Base-by-base conservation (phyloP, 2,329 filamentous ascomycete genomes). In the Onygenales sp. region DNA sequence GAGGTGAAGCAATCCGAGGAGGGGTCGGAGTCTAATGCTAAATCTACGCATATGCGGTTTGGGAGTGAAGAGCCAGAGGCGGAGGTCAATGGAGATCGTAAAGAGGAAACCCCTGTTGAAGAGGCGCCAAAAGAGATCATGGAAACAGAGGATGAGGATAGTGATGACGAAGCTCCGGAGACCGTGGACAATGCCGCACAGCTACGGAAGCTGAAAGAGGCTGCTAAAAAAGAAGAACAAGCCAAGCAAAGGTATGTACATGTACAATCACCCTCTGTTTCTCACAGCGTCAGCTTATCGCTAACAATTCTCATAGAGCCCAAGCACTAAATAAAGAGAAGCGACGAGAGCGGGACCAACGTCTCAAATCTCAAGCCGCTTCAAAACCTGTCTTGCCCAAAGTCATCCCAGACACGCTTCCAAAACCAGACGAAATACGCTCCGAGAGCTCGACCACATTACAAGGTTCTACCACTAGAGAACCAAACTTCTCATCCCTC, bases 161-260 rank as follows among this genome's bases (percentile, higher is more conserved):
- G 68, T 49, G 68, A 70, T 45, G 70, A 73, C 52, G 67, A 68
- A n/a, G 70, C 70, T n/a, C 70, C 70, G 8, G 70, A 73, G 56
- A 61, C 66, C 10, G 61, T 73, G 40, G 65, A 71, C 43, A 73
- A 73, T 56, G 68, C 70, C 40, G 63, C 65, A 2, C 66, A 72
- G 53, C 52, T 71, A 32, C 57, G 64, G 40, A 66, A 66, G 53
- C 61, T 72, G n/a, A 71, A 65, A 56, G 62, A 63, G 21, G 62
- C 67, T 42, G 66, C 69, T n/a, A 67, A 68, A 57, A 71, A 67
- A 55, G 64, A 65, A 60, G 67, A 70, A 53, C 59, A 63, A 52
- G 59, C 63, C 10, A 67, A 62, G 53, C 67, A 70, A 64, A 62
- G 62, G 70, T 72, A 58, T 49, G 67, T 39, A 21, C 27, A 9